Conservation (phyloP, 805 yeast species). For the Metschnikowia similis region DNA sequence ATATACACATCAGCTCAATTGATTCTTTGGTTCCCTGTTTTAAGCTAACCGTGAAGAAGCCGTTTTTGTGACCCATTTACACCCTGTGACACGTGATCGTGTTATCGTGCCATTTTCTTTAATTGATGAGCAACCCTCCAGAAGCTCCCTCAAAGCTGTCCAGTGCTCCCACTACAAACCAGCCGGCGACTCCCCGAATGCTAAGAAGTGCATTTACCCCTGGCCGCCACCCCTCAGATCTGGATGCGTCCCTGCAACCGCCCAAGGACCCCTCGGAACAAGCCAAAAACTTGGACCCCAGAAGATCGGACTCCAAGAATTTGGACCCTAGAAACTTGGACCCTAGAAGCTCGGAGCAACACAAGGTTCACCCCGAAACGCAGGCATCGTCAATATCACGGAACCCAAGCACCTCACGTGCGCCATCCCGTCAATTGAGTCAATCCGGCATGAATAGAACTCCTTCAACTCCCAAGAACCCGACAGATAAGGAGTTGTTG, state of each 20-base stretch:
- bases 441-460: conserved; percentile 1
- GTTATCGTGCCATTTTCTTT: background rate
- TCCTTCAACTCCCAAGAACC: background rate
- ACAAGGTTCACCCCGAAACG: background rate
- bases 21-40: background rate
- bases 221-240: conserved; percentile 5
- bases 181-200: conserved; percentile 71
- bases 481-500: conserved; percentile 10
- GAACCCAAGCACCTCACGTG: conserved; percentile 2
- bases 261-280: background rate
- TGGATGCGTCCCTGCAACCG: conserved; percentile 2
- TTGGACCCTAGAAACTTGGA: background rate
- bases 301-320: background rate
- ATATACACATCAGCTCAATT: background rate
- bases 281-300: background rate
- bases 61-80: background rate
- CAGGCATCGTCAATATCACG: background rate
- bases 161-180: conserved; percentile 11
- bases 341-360: background rate
- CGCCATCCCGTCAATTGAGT: background rate
- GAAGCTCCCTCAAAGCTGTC: background rate
- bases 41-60: background rate
- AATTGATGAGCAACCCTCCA: background rate
- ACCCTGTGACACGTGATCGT: background rate
- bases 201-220: conserved; percentile 43